Base-by-base conservation (phyloP, 148 eudicot genomes). In the Euryodendron excelsum region DNA sequence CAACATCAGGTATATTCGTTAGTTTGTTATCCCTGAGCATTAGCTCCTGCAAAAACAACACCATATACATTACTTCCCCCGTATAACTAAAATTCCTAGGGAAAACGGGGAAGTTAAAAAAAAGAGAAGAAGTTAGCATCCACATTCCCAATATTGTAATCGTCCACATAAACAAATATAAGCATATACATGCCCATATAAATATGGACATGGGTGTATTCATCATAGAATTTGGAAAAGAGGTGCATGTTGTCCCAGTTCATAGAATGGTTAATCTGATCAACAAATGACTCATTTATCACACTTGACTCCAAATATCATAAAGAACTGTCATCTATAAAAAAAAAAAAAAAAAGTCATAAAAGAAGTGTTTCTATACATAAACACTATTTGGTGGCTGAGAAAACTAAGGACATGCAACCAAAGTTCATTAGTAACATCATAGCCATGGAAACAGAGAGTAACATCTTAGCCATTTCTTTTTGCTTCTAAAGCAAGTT, bases 1-100 rank as follows among this genome's bases (percentile, higher is more conserved):
- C 87, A 73, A 85, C 92, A 86, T 93, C 98, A 73, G 99, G 99
- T 81, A 96, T 86, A 78, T 84, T 91, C 84, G 75, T 87, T 77
- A 96, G 86, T 74, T 87, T 93, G 81, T 96, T 96, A 73, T 96
- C 99, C 87, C 98, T 90, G 78, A 96, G 86, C 70, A 96, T 91
- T 53, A 96, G 89, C 79, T 96, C 99, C 99, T 96, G 91, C 82
- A 88, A 36, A 84, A 82, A 36, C 67, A 55, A 47, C 50, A 37
- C 12, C 55, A 39, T 34, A 20, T 2, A 23, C 8, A 17, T 41
- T 20, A 58, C 28, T 55, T 63, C 33, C 34, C 61, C 39, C 9
- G 44, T 34, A 79, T 48, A 52, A 63, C 36, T 27, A 33, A 37
- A 71, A 34, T 70, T 31, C 13, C 45, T 31, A 0, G 39, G 18